Percentiles rank a stretch among this genome's conserved stretches.
Evolutionary conservation across 2,329 filamentous ascomycete species (phyloP).

Genomic region (Fusarium sp.): DNA sequence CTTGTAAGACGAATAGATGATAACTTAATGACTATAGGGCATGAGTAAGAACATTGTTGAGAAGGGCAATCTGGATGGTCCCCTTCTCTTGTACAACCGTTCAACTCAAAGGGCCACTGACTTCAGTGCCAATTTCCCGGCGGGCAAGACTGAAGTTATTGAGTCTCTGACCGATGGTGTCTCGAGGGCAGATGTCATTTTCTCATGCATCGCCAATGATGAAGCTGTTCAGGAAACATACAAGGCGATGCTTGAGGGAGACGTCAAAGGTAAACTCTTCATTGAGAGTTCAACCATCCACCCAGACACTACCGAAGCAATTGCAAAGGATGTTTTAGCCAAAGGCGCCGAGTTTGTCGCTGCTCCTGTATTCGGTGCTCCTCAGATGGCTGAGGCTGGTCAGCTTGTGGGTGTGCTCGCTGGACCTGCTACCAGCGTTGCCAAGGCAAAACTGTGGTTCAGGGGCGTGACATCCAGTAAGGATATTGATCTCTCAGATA

Average conservation of each 20-base stretch:
- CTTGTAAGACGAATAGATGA: not conserved
- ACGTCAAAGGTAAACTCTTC: constrained; percentile 79
- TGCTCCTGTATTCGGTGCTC: constrained; percentile 76
- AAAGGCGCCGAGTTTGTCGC: constrained; percentile 81
- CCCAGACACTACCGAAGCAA: constrained; percentile 79
- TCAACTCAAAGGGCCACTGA: constrained; percentile 74
- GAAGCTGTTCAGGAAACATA: constrained; percentile 75
- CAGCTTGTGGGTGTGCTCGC: constrained; percentile 80
- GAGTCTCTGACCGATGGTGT: constrained; percentile 75
- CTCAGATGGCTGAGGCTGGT: constrained; percentile 77
- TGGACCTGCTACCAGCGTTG: constrained; percentile 70
- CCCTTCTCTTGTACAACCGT: constrained; percentile 85
- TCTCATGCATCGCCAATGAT: constrained; percentile 85
- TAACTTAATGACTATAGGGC: constrained; percentile 63
- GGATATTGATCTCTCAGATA: constrained; percentile 77
- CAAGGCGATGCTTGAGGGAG: constrained; percentile 63
- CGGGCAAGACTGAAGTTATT: constrained; percentile 73
- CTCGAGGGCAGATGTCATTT: constrained; percentile 79
- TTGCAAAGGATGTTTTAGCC: constrained; percentile 68
- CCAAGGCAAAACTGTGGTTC: constrained; percentile 76
- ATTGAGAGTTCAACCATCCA: constrained; percentile 91
- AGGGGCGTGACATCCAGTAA: constrained; percentile 77
- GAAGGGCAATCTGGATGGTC: constrained; percentile 78
- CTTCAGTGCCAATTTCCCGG: constrained; percentile 70
- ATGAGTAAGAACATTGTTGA: constrained; percentile 87